phyloP scores from a whole-genome alignment of 2,329 filamentous ascomycete genomes.

The Hypomyces rosellus region DNA sequence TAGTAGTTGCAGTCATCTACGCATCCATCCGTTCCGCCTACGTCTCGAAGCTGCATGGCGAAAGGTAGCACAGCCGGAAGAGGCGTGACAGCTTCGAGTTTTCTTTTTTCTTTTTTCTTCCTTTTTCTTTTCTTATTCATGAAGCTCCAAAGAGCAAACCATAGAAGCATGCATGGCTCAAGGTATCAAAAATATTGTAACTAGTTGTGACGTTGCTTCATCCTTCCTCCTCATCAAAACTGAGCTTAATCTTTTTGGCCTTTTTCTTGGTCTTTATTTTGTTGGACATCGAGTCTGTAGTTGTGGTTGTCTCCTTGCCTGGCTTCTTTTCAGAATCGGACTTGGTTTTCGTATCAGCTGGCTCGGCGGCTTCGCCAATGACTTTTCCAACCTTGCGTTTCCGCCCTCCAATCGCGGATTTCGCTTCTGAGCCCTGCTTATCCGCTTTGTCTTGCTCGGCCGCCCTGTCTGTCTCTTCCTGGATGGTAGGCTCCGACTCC shows the following conservation, averaged over 20 bases:
- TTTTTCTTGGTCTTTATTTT: slow-evolving; percentile 43
- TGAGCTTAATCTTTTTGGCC: slow-evolving; percentile 60
- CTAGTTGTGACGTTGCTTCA: slow-evolving; percentile 12
- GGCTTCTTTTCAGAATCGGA: slow-evolving; percentile 11
- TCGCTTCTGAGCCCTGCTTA: slow-evolving; percentile 14
- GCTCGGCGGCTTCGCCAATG: slow-evolving; percentile 27
- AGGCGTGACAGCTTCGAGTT: too few relatives aligned
- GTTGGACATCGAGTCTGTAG: slow-evolving; percentile 18
- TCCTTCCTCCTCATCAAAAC: slow-evolving; percentile 57
- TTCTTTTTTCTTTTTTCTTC: too few relatives aligned
- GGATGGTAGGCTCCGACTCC: slow-evolving; percentile 20
- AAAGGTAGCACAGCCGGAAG: too few relatives aligned
- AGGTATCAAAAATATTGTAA: too few relatives aligned
- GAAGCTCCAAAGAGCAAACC: too few relatives aligned
- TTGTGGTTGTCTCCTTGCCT: neutral
- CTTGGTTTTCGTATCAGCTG: slow-evolving; percentile 10
- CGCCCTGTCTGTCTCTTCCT: slow-evolving; percentile 22
- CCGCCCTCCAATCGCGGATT: slow-evolving; percentile 31
- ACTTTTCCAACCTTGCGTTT: slow-evolving; percentile 47
- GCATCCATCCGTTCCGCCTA: neutral
- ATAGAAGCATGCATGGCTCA: too few relatives aligned
- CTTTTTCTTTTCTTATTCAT: too few relatives aligned
- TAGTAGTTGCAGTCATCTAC: neutral
- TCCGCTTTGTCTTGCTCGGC: slow-evolving; percentile 14
- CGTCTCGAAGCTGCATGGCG: too few relatives aligned